A percentile compares a stretch with the other conserved stretches of the same genome.
Evolutionary conservation across 2,329 filamentous ascomycete genomes (phyloP).

Genomic region (Diaporthe helianthi): DNA sequence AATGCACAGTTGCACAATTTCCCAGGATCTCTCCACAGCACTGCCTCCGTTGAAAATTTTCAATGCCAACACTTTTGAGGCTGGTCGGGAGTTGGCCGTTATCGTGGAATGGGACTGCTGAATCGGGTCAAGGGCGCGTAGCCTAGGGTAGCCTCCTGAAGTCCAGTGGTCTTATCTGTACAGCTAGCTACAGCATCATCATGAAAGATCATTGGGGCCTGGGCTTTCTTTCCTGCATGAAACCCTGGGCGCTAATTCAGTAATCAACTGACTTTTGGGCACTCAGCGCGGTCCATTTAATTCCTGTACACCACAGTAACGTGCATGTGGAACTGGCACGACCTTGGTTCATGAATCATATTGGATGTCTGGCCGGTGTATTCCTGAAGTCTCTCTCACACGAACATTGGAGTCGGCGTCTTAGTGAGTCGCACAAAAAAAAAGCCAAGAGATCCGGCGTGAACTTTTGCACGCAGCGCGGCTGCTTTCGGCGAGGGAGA

Average conservation of each 20-base stretch:
- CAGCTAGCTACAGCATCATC: constrained; percentile 9
- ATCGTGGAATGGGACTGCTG: constrained; percentile 1
- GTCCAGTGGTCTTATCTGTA: constrained; percentile 7
- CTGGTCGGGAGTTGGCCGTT: constrained; percentile 16
- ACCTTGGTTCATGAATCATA: no score
- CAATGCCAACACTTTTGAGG: background rate
- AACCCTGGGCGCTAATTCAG: constrained; percentile 7
- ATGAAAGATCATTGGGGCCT: background rate
- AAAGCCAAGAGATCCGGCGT: background rate
- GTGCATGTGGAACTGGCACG: background rate
- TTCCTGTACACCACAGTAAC: background rate
- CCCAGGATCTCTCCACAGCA: no score
- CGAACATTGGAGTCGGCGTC: background rate
- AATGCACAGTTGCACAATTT: background rate
- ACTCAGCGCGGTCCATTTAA: constrained; percentile 3
- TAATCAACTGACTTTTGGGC: constrained; percentile 11
- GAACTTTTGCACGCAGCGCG: background rate
- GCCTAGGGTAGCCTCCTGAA: no score
- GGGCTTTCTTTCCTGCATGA: background rate
- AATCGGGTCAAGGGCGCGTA: constrained; percentile 15
- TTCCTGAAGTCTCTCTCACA: background rate
- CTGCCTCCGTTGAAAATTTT: background rate
- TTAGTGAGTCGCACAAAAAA: background rate
- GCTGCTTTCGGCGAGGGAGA: background rate
- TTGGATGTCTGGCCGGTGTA: no score